Percentiles rank a stretch among this genome's conserved stretches.
These are phyloP conservation scores for Paracorniculantispora psalliotae DNA, from an alignment of 2,329 filamentous ascomycete species.

Conservation along the genomic window DNA sequence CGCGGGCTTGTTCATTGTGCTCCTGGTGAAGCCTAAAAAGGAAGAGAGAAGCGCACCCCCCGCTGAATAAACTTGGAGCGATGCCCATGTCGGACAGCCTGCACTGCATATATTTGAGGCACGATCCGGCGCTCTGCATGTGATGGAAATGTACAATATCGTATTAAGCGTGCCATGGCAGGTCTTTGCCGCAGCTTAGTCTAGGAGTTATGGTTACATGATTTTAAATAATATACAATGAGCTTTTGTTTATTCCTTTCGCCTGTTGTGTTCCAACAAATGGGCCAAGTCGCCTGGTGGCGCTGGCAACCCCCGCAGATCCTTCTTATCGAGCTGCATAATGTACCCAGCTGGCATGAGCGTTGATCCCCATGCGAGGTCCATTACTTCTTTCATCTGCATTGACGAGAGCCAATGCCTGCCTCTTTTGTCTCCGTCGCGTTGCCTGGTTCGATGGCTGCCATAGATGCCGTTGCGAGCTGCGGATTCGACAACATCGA, in stretches of 20 bases:
- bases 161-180: background rate
- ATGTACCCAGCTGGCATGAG: background rate
- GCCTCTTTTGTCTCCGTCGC: conserved; percentile 26
- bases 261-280: background rate
- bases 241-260: background rate
- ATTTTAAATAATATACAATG: conserved; percentile 3
- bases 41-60: conserved; percentile 23
- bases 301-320: background rate
- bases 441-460: conserved; percentile 24
- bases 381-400: conserved; percentile 1
- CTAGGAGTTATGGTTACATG: conserved; percentile 1
- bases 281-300: background rate
- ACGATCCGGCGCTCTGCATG: background rate
- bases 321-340: background rate
- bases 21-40: conserved; percentile 73
- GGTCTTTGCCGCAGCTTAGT: background rate
- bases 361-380: conserved; percentile 8
- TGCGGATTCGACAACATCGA: conserved; percentile 25
- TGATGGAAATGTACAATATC: conserved; percentile 8
- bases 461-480: conserved; percentile 27
- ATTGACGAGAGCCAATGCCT: conserved; percentile 25
- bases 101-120: background rate
- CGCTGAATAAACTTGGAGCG: too few species aligned
- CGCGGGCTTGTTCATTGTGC: conserved; percentile 77
- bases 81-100: background rate